A percentile compares a stretch with the other conserved stretches of the same genome.
phyloP scores from a whole-genome alignment of 2,329 filamentous ascomycete species.

The Aplosporella prunicola region DNA sequence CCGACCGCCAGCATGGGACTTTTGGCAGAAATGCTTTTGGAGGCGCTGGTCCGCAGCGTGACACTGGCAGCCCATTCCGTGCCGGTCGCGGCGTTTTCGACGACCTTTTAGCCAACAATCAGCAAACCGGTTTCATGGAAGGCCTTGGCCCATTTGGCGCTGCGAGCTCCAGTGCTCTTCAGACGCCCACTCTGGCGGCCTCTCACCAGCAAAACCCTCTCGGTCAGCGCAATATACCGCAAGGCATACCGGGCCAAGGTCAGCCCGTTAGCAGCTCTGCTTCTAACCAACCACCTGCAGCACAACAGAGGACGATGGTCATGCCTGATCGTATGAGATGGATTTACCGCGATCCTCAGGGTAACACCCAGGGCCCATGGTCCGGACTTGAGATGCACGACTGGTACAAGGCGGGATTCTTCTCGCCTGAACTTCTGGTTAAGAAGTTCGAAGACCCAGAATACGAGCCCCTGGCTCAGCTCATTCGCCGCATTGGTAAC shows the following conservation, averaged over 20 bases:
- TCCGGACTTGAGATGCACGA: slow-evolving; percentile 98
- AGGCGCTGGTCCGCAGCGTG: slow-evolving; percentile 23
- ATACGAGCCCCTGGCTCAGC: slow-evolving; percentile 88
- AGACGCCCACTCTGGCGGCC: slow-evolving; percentile 19
- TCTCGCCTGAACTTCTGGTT: slow-evolving; percentile 85
- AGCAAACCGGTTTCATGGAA: slow-evolving; percentile 13
- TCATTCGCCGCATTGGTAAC: slow-evolving; percentile 93
- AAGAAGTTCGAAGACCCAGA: slow-evolving; percentile 91
- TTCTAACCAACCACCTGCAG: slow-evolving; percentile 57
- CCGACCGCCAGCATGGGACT: slow-evolving; percentile 40
- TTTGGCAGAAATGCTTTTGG: slow-evolving; percentile 55
- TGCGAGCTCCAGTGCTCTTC: slow-evolving; percentile 15
- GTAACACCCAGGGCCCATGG: slow-evolving; percentile 85
- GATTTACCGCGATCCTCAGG: slow-evolving; percentile 95
- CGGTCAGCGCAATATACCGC: slow-evolving; percentile 25
- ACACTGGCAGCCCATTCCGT: slow-evolving; percentile 33
- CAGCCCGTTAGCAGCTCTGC: slow-evolving; percentile 40
- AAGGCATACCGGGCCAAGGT: slow-evolving; percentile 20
- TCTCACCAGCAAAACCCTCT: slow-evolving; percentile 21
- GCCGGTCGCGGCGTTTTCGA: slow-evolving; percentile 29
- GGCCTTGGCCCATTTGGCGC: slow-evolving; percentile 19
- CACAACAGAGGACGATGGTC: slow-evolving; percentile 81
- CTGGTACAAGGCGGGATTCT: slow-evolving; percentile 98
- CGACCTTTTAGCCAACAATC: slow-evolving; percentile 22
- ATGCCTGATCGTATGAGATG: slow-evolving; percentile 99